Evolutionary conservation across 805 yeast species (phyloP).

Genomic region (Metschnikowia picachoensis): DNA sequence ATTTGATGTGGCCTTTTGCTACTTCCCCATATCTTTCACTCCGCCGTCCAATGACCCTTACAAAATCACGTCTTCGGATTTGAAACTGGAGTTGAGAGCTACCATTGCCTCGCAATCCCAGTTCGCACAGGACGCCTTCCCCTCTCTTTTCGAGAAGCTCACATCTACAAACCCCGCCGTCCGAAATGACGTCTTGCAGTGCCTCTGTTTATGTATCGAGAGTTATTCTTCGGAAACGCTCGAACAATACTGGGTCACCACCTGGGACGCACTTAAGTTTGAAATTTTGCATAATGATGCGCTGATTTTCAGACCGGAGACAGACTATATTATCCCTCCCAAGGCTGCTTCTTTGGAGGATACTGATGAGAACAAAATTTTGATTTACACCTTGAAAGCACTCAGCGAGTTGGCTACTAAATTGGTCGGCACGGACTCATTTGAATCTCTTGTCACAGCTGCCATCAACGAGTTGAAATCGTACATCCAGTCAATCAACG

Average conservation of each 20-base stretch:
- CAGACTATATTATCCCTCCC: constrained; percentile 24
- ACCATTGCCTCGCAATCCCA: constrained; percentile 59
- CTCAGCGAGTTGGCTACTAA: constrained; percentile 22
- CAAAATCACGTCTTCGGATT: constrained; percentile 68
- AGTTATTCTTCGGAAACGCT: constrained; percentile 48
- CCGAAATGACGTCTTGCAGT: constrained; percentile 66
- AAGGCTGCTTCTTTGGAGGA: constrained; percentile 28
- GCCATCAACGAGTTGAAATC: constrained; percentile 44
- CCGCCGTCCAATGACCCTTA: constrained; percentile 92
- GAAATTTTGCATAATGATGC: constrained; percentile 79
- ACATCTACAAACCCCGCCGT: constrained; percentile 71
- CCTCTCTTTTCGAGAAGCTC: constrained; percentile 74
- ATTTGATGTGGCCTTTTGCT: constrained; percentile 88
- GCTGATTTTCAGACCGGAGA: constrained; percentile 27
- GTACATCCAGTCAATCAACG: constrained; percentile 46
- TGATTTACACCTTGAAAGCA: constrained; percentile 36
- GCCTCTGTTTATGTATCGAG: constrained; percentile 55
- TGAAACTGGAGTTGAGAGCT: constrained; percentile 57
- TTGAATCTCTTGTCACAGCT: constrained; percentile 31
- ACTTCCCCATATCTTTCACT: constrained; percentile 92
- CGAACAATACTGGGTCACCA: constrained; percentile 58
- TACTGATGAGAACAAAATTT: constrained; percentile 32
- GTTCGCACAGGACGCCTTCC: constrained; percentile 71
- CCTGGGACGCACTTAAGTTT: constrained; percentile 87
- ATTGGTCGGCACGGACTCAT: constrained; percentile 32